Evolutionary conservation across 371 early-diverging fungal genomes (phyloP), one percentile per base, ranked within the genome.

Genomic region (Mortierella sp.): DNA sequence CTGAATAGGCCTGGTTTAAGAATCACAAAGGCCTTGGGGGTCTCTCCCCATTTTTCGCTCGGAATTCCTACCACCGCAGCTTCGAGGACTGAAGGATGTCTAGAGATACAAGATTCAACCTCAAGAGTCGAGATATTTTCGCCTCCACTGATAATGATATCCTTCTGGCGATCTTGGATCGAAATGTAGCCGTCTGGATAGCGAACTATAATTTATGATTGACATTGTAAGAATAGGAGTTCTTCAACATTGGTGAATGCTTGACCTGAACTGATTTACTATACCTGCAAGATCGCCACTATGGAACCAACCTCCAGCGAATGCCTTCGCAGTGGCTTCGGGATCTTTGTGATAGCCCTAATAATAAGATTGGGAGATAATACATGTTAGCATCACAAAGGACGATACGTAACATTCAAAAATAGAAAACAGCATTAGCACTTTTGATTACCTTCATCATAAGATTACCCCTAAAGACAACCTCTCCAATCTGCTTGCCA

Each of bases 81-180:
- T 74, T 93, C 93, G 12, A 85, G 77, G 8, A 93, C 86, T 10
- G 83, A 75, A 17, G 90, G 86, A 64, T 90, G 75, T n/a, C 86
- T 71, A 13, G 86, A 83, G 62, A 93, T 82, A 22, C 86, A 88
- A 22, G 85, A 84, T 65, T 93, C 93, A 1, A 93, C 88, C 61
- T 91, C 91, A n/a, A 93, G 83, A 0, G 91, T 90, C 3, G 90
- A 89, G 59, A 93, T 89, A 66, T 93, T 93, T 63, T 93, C 93
- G 22, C 93, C 93, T 31, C 93, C 91, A n/a, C 89, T 89, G 35
- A 93, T 89, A 54, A 93, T 90, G 17, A 93, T 88, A 64, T 93
- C 92, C 72, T 93, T 92, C 59, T 82, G 82, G 19, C 93, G 86
- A 65, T 93, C 93, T 23, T 89, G 84, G 37, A 93, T 83, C 34